Base-by-base conservation (phyloP, 129 eudicot genomes). In the Saussurea involucrata region DNA sequence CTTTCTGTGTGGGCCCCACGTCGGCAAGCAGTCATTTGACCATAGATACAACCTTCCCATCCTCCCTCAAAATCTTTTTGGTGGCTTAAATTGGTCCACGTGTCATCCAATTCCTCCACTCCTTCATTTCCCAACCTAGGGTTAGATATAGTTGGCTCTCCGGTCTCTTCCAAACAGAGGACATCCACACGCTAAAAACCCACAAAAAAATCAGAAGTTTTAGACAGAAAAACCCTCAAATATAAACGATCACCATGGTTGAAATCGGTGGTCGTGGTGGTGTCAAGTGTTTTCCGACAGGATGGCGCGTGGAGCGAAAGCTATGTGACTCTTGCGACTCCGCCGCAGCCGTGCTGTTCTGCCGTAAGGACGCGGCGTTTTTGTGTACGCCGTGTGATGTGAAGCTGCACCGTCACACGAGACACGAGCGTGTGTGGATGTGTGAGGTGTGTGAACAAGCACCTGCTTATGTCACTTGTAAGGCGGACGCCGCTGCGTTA, bases 401-500 rank as follows among this genome's bases (percentile, higher is more conserved):
- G 8, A 86, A 76, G 40, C 11, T 82, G 37, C 95, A 89, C 72
- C n/a, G 33, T 18, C 32, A 37, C 21, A 69, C 27, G 22, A 72
- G 71, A 6, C 92, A 87, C 85, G 97, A 78, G 83, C 89, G 93
- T 6, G 93, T 89, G 32, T 89, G 96, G 96, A 76, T 92, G 82
- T 92, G 97, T 31, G 96, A 89, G 76, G 91, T 92, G 0, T 92
- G 97, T 69, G 93, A 92, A 75, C 90, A 82, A 25, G 86, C 92
- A 0, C 93, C 97, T 4, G 96, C 97, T 1, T 71, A 60, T 29
- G 86, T 92, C 75, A 89, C 87, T 0, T 92, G 97, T 70, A 89
- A 89, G 82, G 97, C 96, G 2, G 96, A 92, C 81, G 91, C 90
- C 20, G 96, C 96, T 5, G 82, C 90, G 24, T 83, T 89, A 2